Evolutionary conservation across 371 early-diverging fungal genomes (phyloP).

Genomic region (Apophysomyces variabilis): DNA sequence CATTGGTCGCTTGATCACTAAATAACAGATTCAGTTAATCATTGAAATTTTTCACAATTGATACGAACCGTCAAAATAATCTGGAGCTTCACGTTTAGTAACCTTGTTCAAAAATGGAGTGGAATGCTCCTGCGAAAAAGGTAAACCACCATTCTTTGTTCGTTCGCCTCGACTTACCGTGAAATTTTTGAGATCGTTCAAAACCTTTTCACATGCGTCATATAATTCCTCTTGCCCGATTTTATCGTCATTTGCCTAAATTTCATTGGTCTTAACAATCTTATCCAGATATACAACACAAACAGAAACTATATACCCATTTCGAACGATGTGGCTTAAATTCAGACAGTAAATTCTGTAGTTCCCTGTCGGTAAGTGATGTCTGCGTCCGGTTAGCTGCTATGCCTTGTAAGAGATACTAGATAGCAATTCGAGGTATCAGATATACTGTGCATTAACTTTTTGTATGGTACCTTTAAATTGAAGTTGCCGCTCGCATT

Average conservation of each 20-base stretch:
- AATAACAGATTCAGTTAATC: neutral
- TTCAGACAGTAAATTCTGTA: slow-evolving; percentile 80
- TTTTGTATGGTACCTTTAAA: slow-evolving; percentile 50
- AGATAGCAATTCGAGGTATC: neutral
- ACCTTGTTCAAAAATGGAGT: slow-evolving; percentile 92
- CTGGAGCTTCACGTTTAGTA: slow-evolving; percentile 92
- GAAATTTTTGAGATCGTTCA: slow-evolving; percentile 81
- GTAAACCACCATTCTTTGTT: neutral
- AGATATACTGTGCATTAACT: neutral
- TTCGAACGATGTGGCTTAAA: slow-evolving; percentile 87
- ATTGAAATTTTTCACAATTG: neutral
- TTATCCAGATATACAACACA: neutral
- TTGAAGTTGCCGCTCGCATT: slow-evolving; percentile 58
- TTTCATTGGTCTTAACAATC: neutral
- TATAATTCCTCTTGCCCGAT: slow-evolving; percentile 94
- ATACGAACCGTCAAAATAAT: slow-evolving; percentile 82
- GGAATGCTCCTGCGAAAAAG: slow-evolving; percentile 70
- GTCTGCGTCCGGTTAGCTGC: slow-evolving; percentile 70
- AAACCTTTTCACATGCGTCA: slow-evolving; percentile 84
- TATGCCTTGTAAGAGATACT: slow-evolving; percentile 82
- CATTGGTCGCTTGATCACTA: slow-evolving; percentile 92
- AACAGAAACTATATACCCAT: slow-evolving; percentile 62
- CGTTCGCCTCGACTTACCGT: slow-evolving; percentile 44
- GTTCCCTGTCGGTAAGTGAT: slow-evolving; percentile 70
- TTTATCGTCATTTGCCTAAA: slow-evolving; percentile 78